A percentile compares a stretch with the other conserved stretches of the same genome.
Evolutionary conservation across 257 asterid genomes (phyloP).

Genomic region (Solanum medicagineum): DNA sequence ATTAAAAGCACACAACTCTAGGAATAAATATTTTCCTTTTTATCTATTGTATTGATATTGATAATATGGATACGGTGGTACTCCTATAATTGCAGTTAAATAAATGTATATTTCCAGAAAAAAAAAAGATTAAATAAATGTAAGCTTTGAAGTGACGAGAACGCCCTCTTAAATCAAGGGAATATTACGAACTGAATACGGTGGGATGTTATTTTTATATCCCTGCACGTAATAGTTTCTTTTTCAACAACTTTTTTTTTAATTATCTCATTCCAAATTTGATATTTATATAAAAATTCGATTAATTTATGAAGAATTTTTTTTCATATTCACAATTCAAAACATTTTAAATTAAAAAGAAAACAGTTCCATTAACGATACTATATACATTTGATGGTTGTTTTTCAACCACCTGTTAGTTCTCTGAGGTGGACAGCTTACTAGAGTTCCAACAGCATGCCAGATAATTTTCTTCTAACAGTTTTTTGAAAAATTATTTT

Average conservation of each 20-base stretch:
- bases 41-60: background rate
- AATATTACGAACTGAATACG: background rate
- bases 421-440: background rate
- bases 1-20: background rate
- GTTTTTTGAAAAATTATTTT: background rate
- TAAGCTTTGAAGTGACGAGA: background rate
- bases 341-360: too few relatives aligned
- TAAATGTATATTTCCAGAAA: background rate
- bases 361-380: too few relatives aligned
- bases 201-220: background rate
- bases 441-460: background rate
- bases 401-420: background rate
- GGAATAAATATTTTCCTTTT: background rate
- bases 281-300: too few relatives aligned
- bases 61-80: background rate
- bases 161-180: background rate
- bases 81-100: background rate
- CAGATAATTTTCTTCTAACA: background rate
- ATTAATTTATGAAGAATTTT: background rate
- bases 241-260: background rate
- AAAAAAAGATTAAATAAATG: background rate
- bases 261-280: fast-evolving
- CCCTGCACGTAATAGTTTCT: background rate
- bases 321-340: background rate
- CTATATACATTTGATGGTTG: background rate